Conservation (phyloP, 371 early-diverging fungal genomes). For the Haplosporangium sp. region DNA sequence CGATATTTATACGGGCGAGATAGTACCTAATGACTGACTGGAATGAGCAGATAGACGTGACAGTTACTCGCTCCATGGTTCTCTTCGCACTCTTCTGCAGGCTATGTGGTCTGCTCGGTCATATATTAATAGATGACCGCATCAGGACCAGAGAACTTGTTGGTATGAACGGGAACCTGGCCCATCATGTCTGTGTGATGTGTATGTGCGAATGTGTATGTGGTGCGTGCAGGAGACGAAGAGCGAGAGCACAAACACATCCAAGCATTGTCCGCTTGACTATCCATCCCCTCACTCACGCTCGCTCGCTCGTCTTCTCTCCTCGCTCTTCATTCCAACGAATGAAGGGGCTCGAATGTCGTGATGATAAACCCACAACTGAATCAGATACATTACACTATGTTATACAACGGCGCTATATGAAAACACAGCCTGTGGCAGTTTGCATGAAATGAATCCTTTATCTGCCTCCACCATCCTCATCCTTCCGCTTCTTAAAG, state of each 20-base stretch:
- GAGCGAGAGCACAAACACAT: not conserved
- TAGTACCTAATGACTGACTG: not conserved
- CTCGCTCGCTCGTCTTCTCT: not conserved
- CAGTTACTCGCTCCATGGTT: not conserved
- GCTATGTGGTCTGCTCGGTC: slow-evolving; percentile 7
- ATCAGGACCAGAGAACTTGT: not conserved
- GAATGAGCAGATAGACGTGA: not conserved
- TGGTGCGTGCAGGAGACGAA: not conserved
- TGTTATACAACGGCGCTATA: no score
- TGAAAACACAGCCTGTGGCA: no score
- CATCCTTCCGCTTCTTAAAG: not conserved
- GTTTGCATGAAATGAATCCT: slow-evolving; percentile 3
- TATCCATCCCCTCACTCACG: not conserved
- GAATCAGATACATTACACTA: not conserved
- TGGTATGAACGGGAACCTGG: slow-evolving; percentile 21
- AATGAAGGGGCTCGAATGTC: not conserved
- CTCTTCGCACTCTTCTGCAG: not conserved
- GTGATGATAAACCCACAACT: not conserved
- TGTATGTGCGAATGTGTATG: not conserved
- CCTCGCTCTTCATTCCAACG: slow-evolving; percentile 26
- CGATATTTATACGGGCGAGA: not conserved
- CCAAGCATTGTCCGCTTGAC: not conserved
- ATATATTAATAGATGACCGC: slow-evolving; percentile 15
- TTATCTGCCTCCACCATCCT: not conserved
- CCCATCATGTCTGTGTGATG: not conserved